Conservation (phyloP, 2,329 filamentous ascomycete species). For the Fusarium zealandicum region DNA sequence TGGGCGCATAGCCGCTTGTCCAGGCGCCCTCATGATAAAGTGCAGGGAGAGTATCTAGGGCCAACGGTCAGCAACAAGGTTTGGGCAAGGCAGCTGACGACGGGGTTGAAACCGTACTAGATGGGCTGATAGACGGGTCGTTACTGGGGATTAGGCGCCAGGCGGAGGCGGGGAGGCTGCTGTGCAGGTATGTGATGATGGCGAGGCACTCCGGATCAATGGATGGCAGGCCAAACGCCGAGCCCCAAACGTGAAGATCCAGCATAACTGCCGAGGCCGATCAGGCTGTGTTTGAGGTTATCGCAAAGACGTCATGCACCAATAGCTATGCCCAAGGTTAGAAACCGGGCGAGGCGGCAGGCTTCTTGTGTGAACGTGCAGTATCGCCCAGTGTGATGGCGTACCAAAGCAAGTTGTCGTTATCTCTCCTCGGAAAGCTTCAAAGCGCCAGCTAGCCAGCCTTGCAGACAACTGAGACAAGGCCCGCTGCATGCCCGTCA, state of each 20-base stretch:
- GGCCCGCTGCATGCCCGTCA: constrained; percentile 1
- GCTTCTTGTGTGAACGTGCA: constrained; percentile 6
- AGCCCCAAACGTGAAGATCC: constrained; percentile 88
- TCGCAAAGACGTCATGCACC: constrained; percentile 21
- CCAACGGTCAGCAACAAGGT: constrained; percentile 35
- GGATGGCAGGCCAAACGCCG: constrained; percentile 86
- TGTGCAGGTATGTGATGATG: constrained; percentile 76
- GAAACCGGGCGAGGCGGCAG: constrained; percentile 1
- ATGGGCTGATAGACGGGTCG: constrained; percentile 74
- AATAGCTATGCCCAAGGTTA: constrained; percentile 6
- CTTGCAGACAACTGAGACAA: constrained; percentile 20
- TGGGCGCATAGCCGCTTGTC: constrained; percentile 67
- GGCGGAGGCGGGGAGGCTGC: constrained; percentile 62
- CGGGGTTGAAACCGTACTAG: constrained; percentile 60
- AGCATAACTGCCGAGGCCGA: constrained; percentile 42
- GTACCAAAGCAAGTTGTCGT: background rate
- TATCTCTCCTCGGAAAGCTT: constrained; percentile 19
- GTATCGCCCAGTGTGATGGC: constrained; percentile 13
- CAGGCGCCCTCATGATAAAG: constrained; percentile 60
- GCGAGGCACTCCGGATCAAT: constrained; percentile 92
- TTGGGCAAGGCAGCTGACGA: constrained; percentile 15
- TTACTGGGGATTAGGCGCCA: constrained; percentile 79
- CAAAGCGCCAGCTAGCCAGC: constrained; percentile 33
- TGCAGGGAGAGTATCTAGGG: constrained; percentile 62
- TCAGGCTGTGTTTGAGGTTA: constrained; percentile 17